Percentiles rank a stretch among this genome's conserved stretches.
Evolutionary conservation across 1,139 yeast species (phyloP).

Genomic region (Sugiyamaella grinbergsii): DNA sequence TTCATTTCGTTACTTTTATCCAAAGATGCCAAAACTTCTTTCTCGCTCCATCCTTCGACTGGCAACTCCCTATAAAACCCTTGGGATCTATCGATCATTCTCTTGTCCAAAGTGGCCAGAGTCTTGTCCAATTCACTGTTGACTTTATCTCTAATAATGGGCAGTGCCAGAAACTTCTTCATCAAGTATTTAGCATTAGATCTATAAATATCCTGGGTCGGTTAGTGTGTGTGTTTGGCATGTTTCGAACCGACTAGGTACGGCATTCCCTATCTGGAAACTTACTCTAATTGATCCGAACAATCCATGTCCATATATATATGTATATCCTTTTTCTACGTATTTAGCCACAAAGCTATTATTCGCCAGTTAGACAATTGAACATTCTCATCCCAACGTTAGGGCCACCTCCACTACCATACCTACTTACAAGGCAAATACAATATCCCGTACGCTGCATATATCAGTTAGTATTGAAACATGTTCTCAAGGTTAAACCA

Average conservation of each 20-base stretch:
- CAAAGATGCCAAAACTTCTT: slow-evolving; percentile 51
- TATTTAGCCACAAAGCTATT: slow-evolving; percentile 24
- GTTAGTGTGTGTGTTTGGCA: background rate
- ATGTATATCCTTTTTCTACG: slow-evolving; percentile 25
- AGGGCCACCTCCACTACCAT: no score
- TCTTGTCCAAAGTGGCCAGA: slow-evolving; percentile 53
- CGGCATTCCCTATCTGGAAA: no score
- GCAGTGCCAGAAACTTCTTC: slow-evolving; percentile 39
- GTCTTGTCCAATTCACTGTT: slow-evolving; percentile 60
- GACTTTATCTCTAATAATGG: slow-evolving; percentile 58
- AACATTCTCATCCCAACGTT: no score
- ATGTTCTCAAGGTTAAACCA: background rate
- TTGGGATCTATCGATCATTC: slow-evolving; percentile 56
- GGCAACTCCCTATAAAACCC: slow-evolving; percentile 59
- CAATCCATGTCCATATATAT: slow-evolving; percentile 26
- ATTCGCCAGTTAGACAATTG: slow-evolving; percentile 18
- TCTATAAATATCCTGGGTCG: slow-evolving; percentile 21
- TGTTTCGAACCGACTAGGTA: no score
- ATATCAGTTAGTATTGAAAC: background rate
- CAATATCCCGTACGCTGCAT: slow-evolving; percentile 32
- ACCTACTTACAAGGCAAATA: slow-evolving; percentile 29
- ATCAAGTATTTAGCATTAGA: slow-evolving; percentile 25
- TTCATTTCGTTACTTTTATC: slow-evolving; percentile 46
- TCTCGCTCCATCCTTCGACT: slow-evolving; percentile 53
- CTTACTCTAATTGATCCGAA: slow-evolving; percentile 18